These are phyloP conservation scores for Coprinopsis cinerea DNA, from an alignment of 768 basidiomycete genomes.

Conservation along the genomic window DNA sequence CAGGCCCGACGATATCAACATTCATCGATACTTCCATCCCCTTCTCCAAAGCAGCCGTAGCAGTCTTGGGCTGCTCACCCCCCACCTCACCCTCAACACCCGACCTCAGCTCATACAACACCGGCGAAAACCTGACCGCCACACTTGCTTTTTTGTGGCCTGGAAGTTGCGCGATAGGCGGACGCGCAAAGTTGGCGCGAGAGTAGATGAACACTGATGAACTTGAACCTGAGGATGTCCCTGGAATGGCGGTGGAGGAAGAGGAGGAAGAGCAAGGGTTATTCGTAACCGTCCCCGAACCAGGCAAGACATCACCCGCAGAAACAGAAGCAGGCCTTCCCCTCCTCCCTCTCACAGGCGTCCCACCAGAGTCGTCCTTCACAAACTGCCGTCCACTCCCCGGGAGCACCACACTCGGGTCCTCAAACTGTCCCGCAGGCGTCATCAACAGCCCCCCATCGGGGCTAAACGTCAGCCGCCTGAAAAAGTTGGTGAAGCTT, in stretches of 20 bases:
- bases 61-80: constrained; percentile 23
- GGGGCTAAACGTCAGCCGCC: constrained; percentile 88
- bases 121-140: constrained; percentile 89
- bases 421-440: constrained; percentile 96
- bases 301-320: neutral
- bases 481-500: constrained; percentile 92
- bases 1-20: constrained; percentile 54
- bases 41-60: constrained; percentile 59
- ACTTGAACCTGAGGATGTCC: neutral
- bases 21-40: constrained; percentile 56
- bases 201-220: constrained; percentile 91
- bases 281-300: constrained; percentile 22
- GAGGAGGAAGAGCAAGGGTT: constrained; percentile 31
- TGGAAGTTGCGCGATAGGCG: constrained; percentile 91
- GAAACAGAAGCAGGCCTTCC: constrained; percentile 16
- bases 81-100: constrained; percentile 35
- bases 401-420: constrained; percentile 63
- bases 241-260: constrained; percentile 32
- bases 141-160: constrained; percentile 96
- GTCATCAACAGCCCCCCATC: constrained; percentile 92
- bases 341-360: constrained; percentile 55
- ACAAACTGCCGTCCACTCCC: constrained; percentile 16
- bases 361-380: constrained; percentile 35
- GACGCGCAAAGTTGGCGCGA: constrained; percentile 86
- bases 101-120: constrained; percentile 84